A percentile compares a stretch with the other conserved stretches of the same genome.
Evolutionary conservation across 371 early-diverging fungal species (phyloP).

Genomic region (Fennellomyces sp.): DNA sequence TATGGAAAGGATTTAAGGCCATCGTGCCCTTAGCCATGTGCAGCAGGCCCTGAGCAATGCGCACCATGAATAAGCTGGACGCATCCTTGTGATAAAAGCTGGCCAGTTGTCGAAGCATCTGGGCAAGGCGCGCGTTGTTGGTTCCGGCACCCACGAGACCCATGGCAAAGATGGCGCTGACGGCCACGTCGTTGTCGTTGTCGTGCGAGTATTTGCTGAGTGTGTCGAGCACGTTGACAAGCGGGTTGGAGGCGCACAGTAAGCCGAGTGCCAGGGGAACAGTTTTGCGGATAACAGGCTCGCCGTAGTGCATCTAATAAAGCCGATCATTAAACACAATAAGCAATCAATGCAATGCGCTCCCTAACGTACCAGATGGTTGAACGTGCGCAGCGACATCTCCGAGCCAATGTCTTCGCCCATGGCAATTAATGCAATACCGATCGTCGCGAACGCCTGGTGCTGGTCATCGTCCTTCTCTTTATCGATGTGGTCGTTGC

Average conservation of each 20-base stretch:
- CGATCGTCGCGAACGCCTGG: slow-evolving; percentile 96
- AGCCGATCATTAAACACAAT: not conserved
- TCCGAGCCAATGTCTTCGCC: slow-evolving; percentile 96
- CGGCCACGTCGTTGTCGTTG: slow-evolving; percentile 91
- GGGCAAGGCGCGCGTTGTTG: slow-evolving; percentile 98
- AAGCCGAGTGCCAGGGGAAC: slow-evolving; percentile 96
- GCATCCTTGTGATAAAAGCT: slow-evolving; percentile 97
- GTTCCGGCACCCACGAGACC: slow-evolving; percentile 99
- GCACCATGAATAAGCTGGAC: slow-evolving; percentile 89
- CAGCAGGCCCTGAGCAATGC: slow-evolving; percentile 97
- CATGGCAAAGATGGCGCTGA: slow-evolving; percentile 98
- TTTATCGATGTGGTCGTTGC: slow-evolving; percentile 92
- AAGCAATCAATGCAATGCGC: slow-evolving; percentile 63
- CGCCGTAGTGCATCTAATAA: slow-evolving; percentile 97
- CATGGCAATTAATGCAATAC: slow-evolving; percentile 94
- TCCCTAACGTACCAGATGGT: slow-evolving; percentile 82
- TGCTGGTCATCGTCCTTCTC: slow-evolving; percentile 82
- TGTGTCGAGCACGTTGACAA: slow-evolving; percentile 90
- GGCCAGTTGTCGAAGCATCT: slow-evolving; percentile 96
- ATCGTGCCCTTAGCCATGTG: slow-evolving; percentile 99
- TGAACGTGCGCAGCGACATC: slow-evolving; percentile 94
- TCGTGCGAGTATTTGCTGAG: slow-evolving; percentile 98
- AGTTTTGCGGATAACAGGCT: slow-evolving; percentile 88
- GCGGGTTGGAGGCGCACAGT: slow-evolving; percentile 95
- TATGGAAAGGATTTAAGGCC: slow-evolving; percentile 93